phyloP scores from a whole-genome alignment of 106 monocot genomes.

The Acorus calamus region DNA sequence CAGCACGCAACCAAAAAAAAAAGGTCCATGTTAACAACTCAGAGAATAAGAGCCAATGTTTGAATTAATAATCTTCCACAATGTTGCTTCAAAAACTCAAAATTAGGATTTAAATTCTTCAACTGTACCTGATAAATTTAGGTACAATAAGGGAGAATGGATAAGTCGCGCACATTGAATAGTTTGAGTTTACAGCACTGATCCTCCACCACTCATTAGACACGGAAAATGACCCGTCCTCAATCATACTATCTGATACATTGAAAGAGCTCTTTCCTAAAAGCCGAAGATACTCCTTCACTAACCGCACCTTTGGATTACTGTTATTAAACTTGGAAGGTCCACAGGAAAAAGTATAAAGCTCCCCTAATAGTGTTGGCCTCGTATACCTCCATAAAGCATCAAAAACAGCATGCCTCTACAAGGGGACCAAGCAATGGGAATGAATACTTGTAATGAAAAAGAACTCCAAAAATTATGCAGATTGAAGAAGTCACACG shows the following conservation, averaged over 20 bases:
- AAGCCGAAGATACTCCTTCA: constrained; percentile 77
- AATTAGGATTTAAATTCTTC: no score
- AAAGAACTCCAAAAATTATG: not conserved
- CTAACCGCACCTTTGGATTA: constrained; percentile 54
- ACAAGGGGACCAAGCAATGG: constrained; percentile 8
- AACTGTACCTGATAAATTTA: constrained; percentile 58
- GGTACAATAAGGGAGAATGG: constrained; percentile 80
- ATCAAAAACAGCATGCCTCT: constrained; percentile 69
- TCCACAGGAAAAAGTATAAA: constrained; percentile 73
- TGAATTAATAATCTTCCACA: no score
- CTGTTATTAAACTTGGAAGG: constrained; percentile 51
- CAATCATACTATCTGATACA: constrained; percentile 11
- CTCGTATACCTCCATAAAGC: constrained; percentile 62
- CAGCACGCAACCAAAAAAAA: not conserved
- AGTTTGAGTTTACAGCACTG: constrained; percentile 49
- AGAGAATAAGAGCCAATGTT: not conserved
- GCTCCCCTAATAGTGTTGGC: constrained; percentile 56
- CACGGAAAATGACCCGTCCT: constrained; percentile 28
- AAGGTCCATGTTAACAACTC: constrained; percentile 5
- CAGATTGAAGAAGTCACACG: no score
- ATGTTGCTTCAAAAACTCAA: no score
- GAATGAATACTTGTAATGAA: constrained; percentile 1
- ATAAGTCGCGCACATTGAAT: constrained; percentile 74
- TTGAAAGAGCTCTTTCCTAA: constrained; percentile 36
- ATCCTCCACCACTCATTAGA: constrained; percentile 79